phyloP scores from a whole-genome alignment of 768 basidiomycete genomes.

The Tylopilus subfusipes region DNA sequence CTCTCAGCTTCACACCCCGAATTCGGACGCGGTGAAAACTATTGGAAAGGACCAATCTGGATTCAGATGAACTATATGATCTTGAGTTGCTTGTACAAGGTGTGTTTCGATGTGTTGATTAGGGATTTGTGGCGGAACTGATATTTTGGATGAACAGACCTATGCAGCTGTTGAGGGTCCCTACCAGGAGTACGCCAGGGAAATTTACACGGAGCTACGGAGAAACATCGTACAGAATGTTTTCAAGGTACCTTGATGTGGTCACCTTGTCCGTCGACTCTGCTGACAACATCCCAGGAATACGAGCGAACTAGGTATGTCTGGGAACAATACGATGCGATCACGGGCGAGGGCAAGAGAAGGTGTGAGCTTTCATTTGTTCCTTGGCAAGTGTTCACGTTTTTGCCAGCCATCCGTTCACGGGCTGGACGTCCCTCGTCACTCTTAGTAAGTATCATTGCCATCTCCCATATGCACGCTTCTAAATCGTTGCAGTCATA shows the following conservation, averaged over 20 bases:
- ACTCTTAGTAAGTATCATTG: slow-evolving; percentile 69
- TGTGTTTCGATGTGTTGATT: slow-evolving; percentile 25
- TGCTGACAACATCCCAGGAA: slow-evolving; percentile 49
- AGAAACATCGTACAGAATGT: slow-evolving; percentile 85
- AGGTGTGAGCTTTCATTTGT: slow-evolving; percentile 51
- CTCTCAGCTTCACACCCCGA: slow-evolving; percentile 84
- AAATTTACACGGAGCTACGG: slow-evolving; percentile 79
- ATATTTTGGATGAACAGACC: slow-evolving; percentile 43
- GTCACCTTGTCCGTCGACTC: background rate
- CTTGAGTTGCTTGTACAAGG: slow-evolving; percentile 74
- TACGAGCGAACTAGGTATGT: slow-evolving; percentile 91
- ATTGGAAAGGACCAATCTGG: slow-evolving; percentile 98
- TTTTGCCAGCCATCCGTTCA: slow-evolving; percentile 80
- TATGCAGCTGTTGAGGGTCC: slow-evolving; percentile 83
- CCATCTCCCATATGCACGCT: background rate
- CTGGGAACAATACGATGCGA: slow-evolving; percentile 95
- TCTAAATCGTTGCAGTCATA: slow-evolving; percentile 43
- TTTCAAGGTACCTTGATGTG: slow-evolving; percentile 46
- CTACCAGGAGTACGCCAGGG: slow-evolving; percentile 64
- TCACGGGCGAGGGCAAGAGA: slow-evolving; percentile 77
- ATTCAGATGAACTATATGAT: slow-evolving; percentile 96
- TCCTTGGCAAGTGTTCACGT: slow-evolving; percentile 4
- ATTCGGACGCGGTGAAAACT: slow-evolving; percentile 91
- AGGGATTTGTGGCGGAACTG: background rate
- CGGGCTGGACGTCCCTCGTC: slow-evolving; percentile 92